Evolutionary conservation across 1,139 yeast species (phyloP).

Genomic region (Yamadazyma songkhlaensis): DNA sequence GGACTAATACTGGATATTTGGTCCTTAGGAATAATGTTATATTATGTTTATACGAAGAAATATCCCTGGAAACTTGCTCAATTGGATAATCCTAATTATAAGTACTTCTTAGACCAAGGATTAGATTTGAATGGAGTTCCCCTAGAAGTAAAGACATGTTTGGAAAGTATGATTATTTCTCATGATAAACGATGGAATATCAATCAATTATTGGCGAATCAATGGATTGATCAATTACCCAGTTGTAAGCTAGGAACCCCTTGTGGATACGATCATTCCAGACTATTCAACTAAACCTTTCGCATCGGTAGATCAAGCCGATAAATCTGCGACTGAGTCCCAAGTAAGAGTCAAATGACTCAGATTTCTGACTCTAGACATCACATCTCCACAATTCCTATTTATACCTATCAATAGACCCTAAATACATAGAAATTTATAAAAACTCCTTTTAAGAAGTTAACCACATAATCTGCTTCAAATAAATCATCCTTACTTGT

Average conservation of each 20-base stretch:
- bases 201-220: slow-evolving; percentile 6
- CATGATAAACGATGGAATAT: slow-evolving; percentile 12
- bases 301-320: neutral
- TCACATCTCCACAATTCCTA: neutral
- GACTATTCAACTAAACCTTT: slow-evolving; percentile 1
- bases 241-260: slow-evolving; percentile 1
- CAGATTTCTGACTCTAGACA: neutral
- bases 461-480: too few species aligned
- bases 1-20: slow-evolving; percentile 46
- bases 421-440: neutral
- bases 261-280: slow-evolving; percentile 5
- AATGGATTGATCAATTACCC: slow-evolving; percentile 10
- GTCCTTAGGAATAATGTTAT: slow-evolving; percentile 47
- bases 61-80: slow-evolving; percentile 35
- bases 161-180: slow-evolving; percentile 7
- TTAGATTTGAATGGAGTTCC: slow-evolving; percentile 1
- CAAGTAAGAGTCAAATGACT: neutral
- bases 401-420: neutral
- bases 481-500: too few species aligned
- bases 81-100: slow-evolving; percentile 4
- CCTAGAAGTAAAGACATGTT: neutral
- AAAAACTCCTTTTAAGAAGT: too few species aligned
- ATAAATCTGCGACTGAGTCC: too few species aligned
- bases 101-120: neutral
- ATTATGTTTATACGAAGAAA: slow-evolving; percentile 23